Percentiles rank a stretch among this genome's conserved stretches.
Evolutionary conservation across 495 filamentous ascomycete species (phyloP).

Genomic region (Emericellopsis terricola): DNA sequence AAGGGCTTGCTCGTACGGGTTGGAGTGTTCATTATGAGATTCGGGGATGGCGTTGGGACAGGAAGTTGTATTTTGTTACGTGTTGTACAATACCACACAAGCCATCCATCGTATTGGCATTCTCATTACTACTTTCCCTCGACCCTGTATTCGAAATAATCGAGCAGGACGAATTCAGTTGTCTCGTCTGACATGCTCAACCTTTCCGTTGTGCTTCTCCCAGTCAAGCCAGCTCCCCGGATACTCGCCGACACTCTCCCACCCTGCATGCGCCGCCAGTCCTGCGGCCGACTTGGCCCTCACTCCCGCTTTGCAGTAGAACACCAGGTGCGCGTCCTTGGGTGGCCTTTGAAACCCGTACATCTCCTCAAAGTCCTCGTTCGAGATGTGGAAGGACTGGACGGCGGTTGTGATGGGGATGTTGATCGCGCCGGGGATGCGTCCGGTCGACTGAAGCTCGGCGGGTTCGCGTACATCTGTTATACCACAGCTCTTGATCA

Average conservation of each 20-base stretch:
- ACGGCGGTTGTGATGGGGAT: slow-evolving; percentile 62
- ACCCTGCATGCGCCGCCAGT: slow-evolving; percentile 62
- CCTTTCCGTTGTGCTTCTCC: slow-evolving; percentile 11
- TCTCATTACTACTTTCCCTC: slow-evolving; percentile 2
- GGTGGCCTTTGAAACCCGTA: slow-evolving; percentile 49
- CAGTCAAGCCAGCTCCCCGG: slow-evolving; percentile 84
- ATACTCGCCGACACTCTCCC: slow-evolving; percentile 60
- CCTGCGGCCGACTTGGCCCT: slow-evolving; percentile 63
- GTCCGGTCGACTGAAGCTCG: slow-evolving; percentile 49
- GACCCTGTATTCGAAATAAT: background rate
- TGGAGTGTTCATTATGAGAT: too few species aligned
- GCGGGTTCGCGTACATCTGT: slow-evolving; percentile 70
- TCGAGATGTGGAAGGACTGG: slow-evolving; percentile 54
- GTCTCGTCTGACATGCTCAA: too few species aligned
- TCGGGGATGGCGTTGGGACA: too few species aligned
- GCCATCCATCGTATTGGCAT: background rate
- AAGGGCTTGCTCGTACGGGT: too few species aligned
- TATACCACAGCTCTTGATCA: background rate
- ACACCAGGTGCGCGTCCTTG: slow-evolving; percentile 43
- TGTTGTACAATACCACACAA: background rate
- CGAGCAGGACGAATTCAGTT: too few species aligned
- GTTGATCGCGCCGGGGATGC: slow-evolving; percentile 63
- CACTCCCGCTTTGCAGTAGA: slow-evolving; percentile 88
- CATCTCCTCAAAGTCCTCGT: slow-evolving; percentile 60
- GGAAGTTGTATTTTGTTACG: too few species aligned